phyloP scores from a whole-genome alignment of 2,329 filamentous ascomycete genomes.

The Penicillium griseofulvum region DNA sequence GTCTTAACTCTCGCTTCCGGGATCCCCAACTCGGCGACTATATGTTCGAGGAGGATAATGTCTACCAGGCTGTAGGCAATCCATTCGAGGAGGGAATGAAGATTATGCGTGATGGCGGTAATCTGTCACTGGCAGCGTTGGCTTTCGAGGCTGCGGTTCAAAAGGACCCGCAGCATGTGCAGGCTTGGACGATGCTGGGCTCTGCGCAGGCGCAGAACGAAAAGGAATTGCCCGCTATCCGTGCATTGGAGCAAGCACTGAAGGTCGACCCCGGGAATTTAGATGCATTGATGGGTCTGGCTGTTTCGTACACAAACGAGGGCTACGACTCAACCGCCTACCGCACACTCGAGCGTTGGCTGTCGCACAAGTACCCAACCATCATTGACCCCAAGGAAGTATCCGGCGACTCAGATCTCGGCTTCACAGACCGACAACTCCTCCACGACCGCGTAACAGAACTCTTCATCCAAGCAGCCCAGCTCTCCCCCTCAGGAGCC shows the following conservation, averaged over 20 bases:
- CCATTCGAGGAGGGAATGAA: constrained; percentile 91
- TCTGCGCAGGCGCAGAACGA: constrained; percentile 96
- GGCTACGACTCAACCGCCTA: constrained; percentile 97
- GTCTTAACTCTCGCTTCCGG: constrained; percentile 63
- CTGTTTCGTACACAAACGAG: constrained; percentile 97
- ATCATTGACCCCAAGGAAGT: constrained; percentile 72
- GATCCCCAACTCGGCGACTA: constrained; percentile 86
- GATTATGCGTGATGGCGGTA: constrained; percentile 91
- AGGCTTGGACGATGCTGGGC: constrained; percentile 91
- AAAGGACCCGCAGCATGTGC: constrained; percentile 79
- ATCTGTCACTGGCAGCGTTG: constrained; percentile 85
- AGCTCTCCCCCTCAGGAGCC: constrained; percentile 84
- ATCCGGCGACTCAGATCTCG: constrained; percentile 75
- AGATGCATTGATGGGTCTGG: constrained; percentile 87
- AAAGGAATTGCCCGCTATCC: constrained; percentile 93
- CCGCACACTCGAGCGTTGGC: constrained; percentile 92
- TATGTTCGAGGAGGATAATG: constrained; percentile 90
- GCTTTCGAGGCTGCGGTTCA: constrained; percentile 96
- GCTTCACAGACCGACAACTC: constrained; percentile 87
- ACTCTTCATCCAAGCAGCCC: constrained; percentile 87
- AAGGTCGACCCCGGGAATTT: constrained; percentile 85
- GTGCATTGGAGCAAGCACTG: constrained; percentile 85
- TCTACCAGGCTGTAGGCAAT: constrained; percentile 76
- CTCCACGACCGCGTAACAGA: constrained; percentile 88
- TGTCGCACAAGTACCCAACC: constrained; percentile 88